These are phyloP conservation scores for Brassica juncea DNA, from an alignment of 345 rosid species.

Conservation along the genomic window DNA sequence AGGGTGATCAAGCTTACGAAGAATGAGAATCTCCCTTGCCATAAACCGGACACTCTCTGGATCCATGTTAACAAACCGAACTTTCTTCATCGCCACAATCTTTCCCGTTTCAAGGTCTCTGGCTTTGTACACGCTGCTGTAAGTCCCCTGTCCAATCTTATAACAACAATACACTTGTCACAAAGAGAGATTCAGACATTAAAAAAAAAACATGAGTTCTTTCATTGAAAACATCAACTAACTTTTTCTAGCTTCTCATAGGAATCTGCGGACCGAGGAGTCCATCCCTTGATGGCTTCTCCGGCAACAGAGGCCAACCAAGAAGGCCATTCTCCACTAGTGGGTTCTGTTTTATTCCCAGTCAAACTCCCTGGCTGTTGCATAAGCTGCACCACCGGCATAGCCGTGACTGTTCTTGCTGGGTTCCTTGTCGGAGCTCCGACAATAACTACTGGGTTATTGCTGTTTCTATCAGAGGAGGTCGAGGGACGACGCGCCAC, in stretches of 20 bases:
- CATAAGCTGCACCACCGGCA: slow-evolving; percentile 26
- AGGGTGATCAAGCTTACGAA: slow-evolving; percentile 79
- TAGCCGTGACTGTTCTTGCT: slow-evolving; percentile 22
- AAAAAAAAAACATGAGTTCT: background rate
- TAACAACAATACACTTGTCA: slow-evolving; percentile 3
- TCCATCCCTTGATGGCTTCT: slow-evolving; percentile 44
- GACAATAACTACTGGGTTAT: slow-evolving; percentile 10
- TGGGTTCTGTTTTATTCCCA: slow-evolving; percentile 2
- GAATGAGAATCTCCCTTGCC: slow-evolving; percentile 82
- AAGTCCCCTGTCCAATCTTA: slow-evolving; percentile 88
- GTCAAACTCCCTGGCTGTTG: slow-evolving; percentile 12
- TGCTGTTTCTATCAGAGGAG: slow-evolving; percentile 26
- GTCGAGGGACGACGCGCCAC: slow-evolving; percentile 36
- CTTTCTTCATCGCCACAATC: slow-evolving; percentile 88
- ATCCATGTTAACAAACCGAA: slow-evolving; percentile 80
- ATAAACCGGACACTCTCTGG: slow-evolving; percentile 84
- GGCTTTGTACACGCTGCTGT: slow-evolving; percentile 92
- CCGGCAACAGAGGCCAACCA: slow-evolving; percentile 43
- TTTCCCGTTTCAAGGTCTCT: slow-evolving; percentile 64
- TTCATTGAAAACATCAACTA: background rate
- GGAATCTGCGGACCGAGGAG: slow-evolving; percentile 40
- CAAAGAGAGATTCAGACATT: background rate
- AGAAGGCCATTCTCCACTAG: slow-evolving; percentile 36
- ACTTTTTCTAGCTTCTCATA: slow-evolving; percentile 43
- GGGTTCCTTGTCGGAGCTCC: slow-evolving; percentile 19